Evolutionary conservation across 805 yeast genomes (phyloP).

Genomic region (Spathaspora hagerdaliae): DNA sequence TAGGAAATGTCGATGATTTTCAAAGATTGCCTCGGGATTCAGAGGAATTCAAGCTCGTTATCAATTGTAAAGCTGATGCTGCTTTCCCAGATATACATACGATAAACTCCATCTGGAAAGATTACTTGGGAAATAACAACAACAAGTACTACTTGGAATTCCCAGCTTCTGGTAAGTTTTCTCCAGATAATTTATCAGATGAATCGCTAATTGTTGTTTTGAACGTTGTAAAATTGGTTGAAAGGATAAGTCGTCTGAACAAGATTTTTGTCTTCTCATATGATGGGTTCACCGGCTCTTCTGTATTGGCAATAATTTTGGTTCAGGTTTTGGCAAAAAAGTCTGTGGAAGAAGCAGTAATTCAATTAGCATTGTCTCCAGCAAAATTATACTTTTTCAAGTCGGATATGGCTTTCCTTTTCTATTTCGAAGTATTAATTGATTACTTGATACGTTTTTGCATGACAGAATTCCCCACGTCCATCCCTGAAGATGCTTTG

Average conservation of each 20-base stretch:
- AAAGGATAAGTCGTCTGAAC: constrained; percentile 13
- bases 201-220: constrained; percentile 23
- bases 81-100: constrained; percentile 42
- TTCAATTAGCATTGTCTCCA: constrained; percentile 10
- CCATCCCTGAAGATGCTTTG: constrained; percentile 3
- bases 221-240: constrained; percentile 26
- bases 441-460: constrained; percentile 9
- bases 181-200: constrained; percentile 16
- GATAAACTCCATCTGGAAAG: constrained; percentile 17
- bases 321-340: constrained; percentile 9
- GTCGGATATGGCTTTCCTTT: constrained; percentile 25
- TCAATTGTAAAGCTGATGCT: constrained; percentile 58
- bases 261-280: constrained; percentile 27
- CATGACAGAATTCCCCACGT: constrained; percentile 5
- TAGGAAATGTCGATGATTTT: constrained; percentile 31
- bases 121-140: constrained; percentile 1
- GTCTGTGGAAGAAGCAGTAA: constrained; percentile 22
- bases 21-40: constrained; percentile 12
- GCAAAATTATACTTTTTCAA: constrained; percentile 27
- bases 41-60: constrained; percentile 45
- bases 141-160: constrained; percentile 24
- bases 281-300: constrained; percentile 37
- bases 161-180: constrained; percentile 26
- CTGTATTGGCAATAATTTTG: constrained; percentile 17
- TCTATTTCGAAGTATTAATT: constrained; percentile 26